Evolutionary conservation across 2,329 filamentous ascomycete genomes (phyloP).

Genomic region (Botrytis tulipae): DNA sequence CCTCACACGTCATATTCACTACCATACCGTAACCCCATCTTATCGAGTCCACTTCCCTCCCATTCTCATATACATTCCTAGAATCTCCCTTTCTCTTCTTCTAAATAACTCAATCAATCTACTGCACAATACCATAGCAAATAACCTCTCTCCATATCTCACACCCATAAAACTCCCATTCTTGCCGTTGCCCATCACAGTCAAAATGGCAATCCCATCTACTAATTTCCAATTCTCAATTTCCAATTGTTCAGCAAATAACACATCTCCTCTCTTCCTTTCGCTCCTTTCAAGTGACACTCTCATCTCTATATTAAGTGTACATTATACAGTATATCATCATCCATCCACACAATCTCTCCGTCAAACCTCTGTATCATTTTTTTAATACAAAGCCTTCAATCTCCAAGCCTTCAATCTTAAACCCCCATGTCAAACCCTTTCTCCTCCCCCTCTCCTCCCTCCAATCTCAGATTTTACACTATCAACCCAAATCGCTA

Average conservation of each 20-base stretch:
- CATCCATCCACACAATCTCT: not conserved
- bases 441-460: not conserved
- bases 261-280: not conserved
- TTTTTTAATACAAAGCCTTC: not conserved
- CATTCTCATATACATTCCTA: not conserved
- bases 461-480: not conserved
- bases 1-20: not conserved
- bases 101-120: too few species aligned
- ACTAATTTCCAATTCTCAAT: too few species aligned
- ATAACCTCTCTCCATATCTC: too few species aligned
- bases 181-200: too few species aligned
- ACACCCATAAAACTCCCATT: too few species aligned
- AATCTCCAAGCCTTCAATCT: too few species aligned
- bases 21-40: not conserved
- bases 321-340: not conserved
- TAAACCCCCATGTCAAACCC: not conserved
- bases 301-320: not conserved
- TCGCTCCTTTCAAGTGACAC: fast-evolving
- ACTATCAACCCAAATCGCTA: fast-evolving
- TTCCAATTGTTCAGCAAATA: not conserved
- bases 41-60: not conserved
- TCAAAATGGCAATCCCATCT: too few species aligned
- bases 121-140: too few species aligned
- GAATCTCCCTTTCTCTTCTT: not conserved
- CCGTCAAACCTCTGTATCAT: not conserved